These are phyloP conservation scores for Sclerotiophoma versabilis DNA, from an alignment of 2,329 filamentous ascomycete species.

Conservation along the genomic window DNA sequence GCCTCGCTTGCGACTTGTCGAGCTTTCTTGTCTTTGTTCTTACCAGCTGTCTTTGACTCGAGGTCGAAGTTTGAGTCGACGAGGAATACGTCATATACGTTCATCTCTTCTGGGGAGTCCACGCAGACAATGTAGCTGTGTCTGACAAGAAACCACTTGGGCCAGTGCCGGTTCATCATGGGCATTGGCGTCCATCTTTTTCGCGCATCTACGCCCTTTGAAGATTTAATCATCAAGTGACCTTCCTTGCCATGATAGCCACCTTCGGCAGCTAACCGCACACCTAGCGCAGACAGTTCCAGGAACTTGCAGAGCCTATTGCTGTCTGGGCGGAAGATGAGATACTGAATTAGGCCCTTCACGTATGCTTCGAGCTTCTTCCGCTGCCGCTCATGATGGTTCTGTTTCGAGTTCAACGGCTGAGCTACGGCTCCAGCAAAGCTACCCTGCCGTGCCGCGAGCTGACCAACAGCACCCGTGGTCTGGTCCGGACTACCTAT, in stretches of 20 bases:
- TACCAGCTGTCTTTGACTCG: slow-evolving; percentile 68
- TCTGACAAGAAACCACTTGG: slow-evolving; percentile 97
- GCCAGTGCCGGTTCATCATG: slow-evolving; percentile 81
- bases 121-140: slow-evolving; percentile 98
- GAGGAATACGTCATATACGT: slow-evolving; percentile 98
- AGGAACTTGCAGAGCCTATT: slow-evolving; percentile 96
- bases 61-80: slow-evolving; percentile 88
- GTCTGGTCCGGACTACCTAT: slow-evolving; percentile 45
- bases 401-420: slow-evolving; percentile 55
- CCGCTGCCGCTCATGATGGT: slow-evolving; percentile 80
- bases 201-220: slow-evolving; percentile 86
- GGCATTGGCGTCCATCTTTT: slow-evolving; percentile 79
- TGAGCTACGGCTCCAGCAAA: slow-evolving; percentile 49
- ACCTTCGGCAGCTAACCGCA: slow-evolving; percentile 90
- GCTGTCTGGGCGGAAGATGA: slow-evolving; percentile 96
- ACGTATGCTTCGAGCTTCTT: slow-evolving; percentile 88
- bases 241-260: slow-evolving; percentile 99
- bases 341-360: slow-evolving; percentile 91
- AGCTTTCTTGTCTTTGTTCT: slow-evolving; percentile 60
- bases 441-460: slow-evolving; percentile 46
- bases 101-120: slow-evolving; percentile 98
- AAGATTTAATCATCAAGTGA: slow-evolving; percentile 87
- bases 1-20: slow-evolving; percentile 71
- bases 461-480: slow-evolving; percentile 29
- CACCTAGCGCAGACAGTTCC: slow-evolving; percentile 90